These are phyloP conservation scores for Neurospora sp. DNA, from an alignment of 2,329 filamentous ascomycete genomes.

Conservation along the genomic window DNA sequence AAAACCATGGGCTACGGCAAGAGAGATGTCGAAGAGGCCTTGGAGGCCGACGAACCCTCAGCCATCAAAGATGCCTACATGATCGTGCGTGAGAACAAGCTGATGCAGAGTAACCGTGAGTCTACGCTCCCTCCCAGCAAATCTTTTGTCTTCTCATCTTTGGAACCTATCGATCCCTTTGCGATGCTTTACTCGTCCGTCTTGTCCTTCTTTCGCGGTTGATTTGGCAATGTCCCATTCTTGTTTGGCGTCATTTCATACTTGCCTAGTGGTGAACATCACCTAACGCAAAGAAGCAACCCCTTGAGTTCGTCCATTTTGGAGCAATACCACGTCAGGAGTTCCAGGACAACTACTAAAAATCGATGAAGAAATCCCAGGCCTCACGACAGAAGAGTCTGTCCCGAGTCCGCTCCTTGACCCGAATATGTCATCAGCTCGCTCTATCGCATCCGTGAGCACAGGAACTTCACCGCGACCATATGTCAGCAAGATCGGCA, in stretches of 20 bases:
- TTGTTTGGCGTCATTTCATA: background rate
- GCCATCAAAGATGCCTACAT: conserved; percentile 98
- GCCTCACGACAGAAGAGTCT: conserved; percentile 15
- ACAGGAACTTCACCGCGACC: conserved; percentile 39
- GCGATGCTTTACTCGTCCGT: conserved; percentile 13
- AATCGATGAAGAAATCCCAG: conserved; percentile 43
- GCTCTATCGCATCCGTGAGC: conserved; percentile 41
- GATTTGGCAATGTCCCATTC: background rate
- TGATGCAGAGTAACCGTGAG: conserved; percentile 92
- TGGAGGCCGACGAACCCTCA: conserved; percentile 85
- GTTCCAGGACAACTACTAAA: conserved; percentile 34
- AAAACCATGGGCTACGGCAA: conserved; percentile 97
- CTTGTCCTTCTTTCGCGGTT: background rate
- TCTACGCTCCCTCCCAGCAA: conserved; percentile 20
- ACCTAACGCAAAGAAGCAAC: background rate
- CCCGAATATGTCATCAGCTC: conserved; percentile 43
- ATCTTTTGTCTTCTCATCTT: conserved; percentile 3
- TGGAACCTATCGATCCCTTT: conserved; percentile 15
- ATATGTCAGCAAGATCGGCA: conserved; percentile 76
- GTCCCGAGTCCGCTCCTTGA: conserved; percentile 38
- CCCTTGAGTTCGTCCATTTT: conserved; percentile 21
- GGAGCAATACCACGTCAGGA: conserved; percentile 36
- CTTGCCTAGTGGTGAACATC: background rate
- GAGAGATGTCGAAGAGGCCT: conserved; percentile 86
- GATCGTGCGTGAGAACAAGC: conserved; percentile 93